Base-by-base conservation (phyloP, 805 yeast genomes). In the Candida argentea region DNA sequence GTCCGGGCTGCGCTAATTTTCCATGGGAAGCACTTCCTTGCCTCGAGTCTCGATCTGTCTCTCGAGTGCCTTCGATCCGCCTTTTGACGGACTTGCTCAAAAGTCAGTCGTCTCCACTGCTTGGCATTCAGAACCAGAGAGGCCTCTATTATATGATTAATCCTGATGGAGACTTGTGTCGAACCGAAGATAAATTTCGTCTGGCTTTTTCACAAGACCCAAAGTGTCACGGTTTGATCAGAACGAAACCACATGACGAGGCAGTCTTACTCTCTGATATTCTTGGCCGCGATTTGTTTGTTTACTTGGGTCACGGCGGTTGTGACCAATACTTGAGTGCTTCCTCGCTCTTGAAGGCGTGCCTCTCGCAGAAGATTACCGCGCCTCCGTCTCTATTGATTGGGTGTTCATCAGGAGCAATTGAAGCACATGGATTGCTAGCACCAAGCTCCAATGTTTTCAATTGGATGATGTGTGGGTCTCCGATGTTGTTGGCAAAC, bases 231-330 rank as follows among this genome's bases (percentile, higher is more conserved):
- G 79, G 93, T 0, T 24, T 68, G 0, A 47, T 64, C 6, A 80
- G 83, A 1, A 34, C 37, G 4, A 58, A 55, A 25, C 95, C 95
- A 0, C 33, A 37, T 7, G 91, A 81, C 31, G 20, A 18, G 10
- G 53, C 50, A 0, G 62, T 67, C 12, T 57, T 86, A 20, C 35
- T 64, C 1, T 28, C 51, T 0, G 61, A 63, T 11, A 44, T 87
- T 6, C 34, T 41, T 2, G 26, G 43, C 2, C 37, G 39, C 10
- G 62, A 70, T 21, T 38, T 82, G 6, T 80, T 79, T 39, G 58
- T 89, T 1, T 91, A 83, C 48, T 63, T 87, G 31, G 99, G 99
- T 0, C 99, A 91, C 53, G 96, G 97, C 0, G 91, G 95, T 4
- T 95, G 97, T n/a, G 89, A 84, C 36, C 86, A 81, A 36, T 85